Evolutionary conservation across 2,329 filamentous ascomycete genomes (phyloP).

Genomic region (Rhexocercosporidium sp.): DNA sequence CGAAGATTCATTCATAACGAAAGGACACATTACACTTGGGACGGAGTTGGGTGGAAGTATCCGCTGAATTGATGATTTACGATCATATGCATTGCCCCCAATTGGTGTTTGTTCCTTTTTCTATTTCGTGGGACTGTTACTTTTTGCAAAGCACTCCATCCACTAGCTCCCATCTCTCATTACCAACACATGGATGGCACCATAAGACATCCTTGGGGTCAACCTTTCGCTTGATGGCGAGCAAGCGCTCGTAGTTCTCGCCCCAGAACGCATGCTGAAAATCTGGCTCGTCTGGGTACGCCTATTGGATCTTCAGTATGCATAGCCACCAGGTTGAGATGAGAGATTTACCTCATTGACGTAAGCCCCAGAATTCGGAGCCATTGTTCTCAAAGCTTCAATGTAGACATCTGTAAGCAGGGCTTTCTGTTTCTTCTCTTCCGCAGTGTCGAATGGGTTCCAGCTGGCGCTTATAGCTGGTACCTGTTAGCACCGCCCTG

Average conservation of each 20-base stretch:
- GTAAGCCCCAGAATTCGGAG: constrained; percentile 37
- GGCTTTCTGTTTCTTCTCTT: constrained; percentile 16
- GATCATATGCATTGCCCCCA: neutral
- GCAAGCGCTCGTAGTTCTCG: constrained; percentile 50
- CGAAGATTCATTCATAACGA: constrained; percentile 35
- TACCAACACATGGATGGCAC: constrained; percentile 54
- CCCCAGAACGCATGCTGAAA: constrained; percentile 41
- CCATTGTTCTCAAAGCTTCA: constrained; percentile 31
- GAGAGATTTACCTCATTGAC: constrained; percentile 34
- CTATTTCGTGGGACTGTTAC: too few species aligned
- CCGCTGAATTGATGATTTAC: neutral
- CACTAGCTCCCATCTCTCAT: constrained; percentile 45
- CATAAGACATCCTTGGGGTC: constrained; percentile 55
- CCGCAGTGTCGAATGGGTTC: constrained; percentile 26
- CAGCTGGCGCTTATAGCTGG: constrained; percentile 22
- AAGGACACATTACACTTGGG: neutral
- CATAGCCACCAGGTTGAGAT: neutral
- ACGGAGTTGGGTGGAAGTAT: neutral
- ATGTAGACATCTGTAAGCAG: constrained; percentile 26
- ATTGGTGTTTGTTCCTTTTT: too few species aligned
- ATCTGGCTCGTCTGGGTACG: constrained; percentile 50
- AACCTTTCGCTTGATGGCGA: constrained; percentile 50
- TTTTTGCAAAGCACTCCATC: constrained; percentile 27
- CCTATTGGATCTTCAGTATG: constrained; percentile 47
- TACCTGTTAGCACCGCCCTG: constrained; percentile 10